Evolutionary conservation across 495 filamentous ascomycete genomes (phyloP), one percentile per base, ranked within the genome.

Genomic region (Xylaria castorea): DNA sequence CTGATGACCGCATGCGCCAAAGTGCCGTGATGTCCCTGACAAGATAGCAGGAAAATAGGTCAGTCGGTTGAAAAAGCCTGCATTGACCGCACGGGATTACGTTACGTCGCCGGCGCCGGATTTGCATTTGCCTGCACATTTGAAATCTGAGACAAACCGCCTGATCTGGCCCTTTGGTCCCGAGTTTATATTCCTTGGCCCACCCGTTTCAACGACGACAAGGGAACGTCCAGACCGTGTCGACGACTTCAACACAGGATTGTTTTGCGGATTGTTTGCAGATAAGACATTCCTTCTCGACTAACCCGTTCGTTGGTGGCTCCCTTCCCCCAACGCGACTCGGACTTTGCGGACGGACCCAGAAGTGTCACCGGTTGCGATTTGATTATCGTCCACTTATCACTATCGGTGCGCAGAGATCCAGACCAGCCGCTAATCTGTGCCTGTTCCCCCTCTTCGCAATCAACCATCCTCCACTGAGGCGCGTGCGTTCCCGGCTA

Each of bases 1-100:
- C 66, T 68, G 66, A 68, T 68, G 66, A 68, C 66, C 48, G 36
- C 66, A 68, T 68, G 66, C 66, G 50, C 66, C 64, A 36, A 44
- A 68, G 50, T 57, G 66, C 66, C 34, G 66, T 57, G 66, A 55
- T 44, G 66, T 51, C 11, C 66, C 66, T 68, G 50, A 57, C 65
- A 57, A 68, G 66, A 68, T 22, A 48, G 53, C 63, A 46, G 42
- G 44, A 67, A 66, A 68, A 57, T 32, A 57, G 50, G 66, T 68
- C 66, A 68, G 48, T 68, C 34, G 50, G 48, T 38, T 30, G 44
- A 55, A 64, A 51, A 71, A 44, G 27, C 42, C 20, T 71, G 68
- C 68, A 60, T 69, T 48, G 34, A 38, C 27, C 46, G 66, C 53
- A 42, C 65, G 34, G 50, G 65, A 42, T 68, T 68, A 58, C 50